Base-by-base conservation (phyloP, 2,329 filamentous ascomycete species). In the Neofusicoccum parvum region DNA sequence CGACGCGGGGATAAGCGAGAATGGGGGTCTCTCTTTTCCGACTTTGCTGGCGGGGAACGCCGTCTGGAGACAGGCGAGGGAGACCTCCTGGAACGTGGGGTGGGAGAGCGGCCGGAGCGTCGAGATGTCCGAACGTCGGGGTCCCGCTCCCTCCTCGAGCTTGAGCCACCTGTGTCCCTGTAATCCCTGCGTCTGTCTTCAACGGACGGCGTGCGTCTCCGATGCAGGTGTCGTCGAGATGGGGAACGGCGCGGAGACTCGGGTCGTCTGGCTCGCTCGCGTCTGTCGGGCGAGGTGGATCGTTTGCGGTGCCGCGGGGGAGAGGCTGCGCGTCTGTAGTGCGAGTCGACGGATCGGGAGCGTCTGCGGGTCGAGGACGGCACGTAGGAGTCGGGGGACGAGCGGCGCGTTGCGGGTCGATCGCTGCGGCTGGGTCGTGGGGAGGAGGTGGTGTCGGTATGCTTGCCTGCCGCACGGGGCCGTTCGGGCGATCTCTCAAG, bases 331-430 rank as follows among this genome's bases (percentile, higher is more conserved):
- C 71, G 70, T 62, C 73, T 70, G 68, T 79, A 78, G 62, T 74
- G 71, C 36, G 77, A 78, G 50, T 80, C 79, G 66, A 69, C 71
- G 14, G 80, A 81, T 14, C 72, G 76, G 41, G 80, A 82, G 65
- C 78, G 79, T 53, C 75, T 78, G 46, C 76, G 79, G 64, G 71
- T 69, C 12, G 74, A 65, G 0, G 68, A 56, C 39, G 73, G 73
- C 34, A 78, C 70, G 69, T 79, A 78, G 32, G 73, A 70, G 66
- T 76, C 75, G 62, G 77, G 76, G 17, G 78, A 76, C 27, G 70
- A 71, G 60, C 76, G 72, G 65, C 74, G 73, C 65, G 72, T 66
- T 37, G 58, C 45, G 14, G 70, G 67, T 68, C 73, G 72, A 62
- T 78, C 75, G 68, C 71, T 73, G 66, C 73, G 74, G 46, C 66